Conservation (phyloP, 208 protist genomes). For the Trypanosoma avium region DNA sequence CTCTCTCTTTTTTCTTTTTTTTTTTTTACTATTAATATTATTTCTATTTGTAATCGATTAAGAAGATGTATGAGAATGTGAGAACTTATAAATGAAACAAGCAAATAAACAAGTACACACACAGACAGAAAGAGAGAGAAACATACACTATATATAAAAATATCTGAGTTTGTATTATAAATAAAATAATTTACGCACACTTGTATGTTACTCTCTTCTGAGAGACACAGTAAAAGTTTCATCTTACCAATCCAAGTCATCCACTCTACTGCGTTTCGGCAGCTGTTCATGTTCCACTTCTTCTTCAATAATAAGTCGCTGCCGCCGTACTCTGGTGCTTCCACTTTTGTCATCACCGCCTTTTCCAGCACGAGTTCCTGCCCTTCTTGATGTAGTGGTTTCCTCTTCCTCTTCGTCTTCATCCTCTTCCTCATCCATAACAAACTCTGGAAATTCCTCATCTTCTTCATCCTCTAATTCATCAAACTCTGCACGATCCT, state of each 20-base stretch:
- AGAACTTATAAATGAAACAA: too few species aligned
- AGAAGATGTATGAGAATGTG: too few species aligned
- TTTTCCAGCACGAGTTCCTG: slow-evolving; percentile 19
- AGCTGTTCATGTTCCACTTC: slow-evolving; percentile 72
- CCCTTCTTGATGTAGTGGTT: too few species aligned
- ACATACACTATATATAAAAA: too few species aligned
- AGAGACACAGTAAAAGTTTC: too few species aligned
- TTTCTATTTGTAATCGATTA: too few species aligned
- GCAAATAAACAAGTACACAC: too few species aligned
- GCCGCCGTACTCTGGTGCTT: slow-evolving; percentile 34
- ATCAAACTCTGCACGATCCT: slow-evolving; percentile 81
- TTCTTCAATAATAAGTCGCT: slow-evolving; percentile 84
- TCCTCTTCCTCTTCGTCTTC: slow-evolving; percentile 55
- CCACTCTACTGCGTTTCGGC: slow-evolving; percentile 46
- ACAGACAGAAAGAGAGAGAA: too few species aligned
- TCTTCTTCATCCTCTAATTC: slow-evolving; percentile 78
- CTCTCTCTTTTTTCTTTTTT: not conserved
- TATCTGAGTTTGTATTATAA: too few species aligned
- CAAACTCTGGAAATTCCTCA: slow-evolving; percentile 84
- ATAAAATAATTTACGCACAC: too few species aligned
- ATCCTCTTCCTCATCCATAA: slow-evolving; percentile 89
- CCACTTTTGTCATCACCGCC: slow-evolving; percentile 11
- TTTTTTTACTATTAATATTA: too few species aligned
- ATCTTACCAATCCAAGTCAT: slow-evolving; percentile 84
- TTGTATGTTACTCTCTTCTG: too few species aligned